A percentile compares a stretch with the other conserved stretches of the same genome.
These are phyloP conservation scores for Triticum urartu DNA, from an alignment of 176 grass and related monocot species.

Conservation along the genomic window DNA sequence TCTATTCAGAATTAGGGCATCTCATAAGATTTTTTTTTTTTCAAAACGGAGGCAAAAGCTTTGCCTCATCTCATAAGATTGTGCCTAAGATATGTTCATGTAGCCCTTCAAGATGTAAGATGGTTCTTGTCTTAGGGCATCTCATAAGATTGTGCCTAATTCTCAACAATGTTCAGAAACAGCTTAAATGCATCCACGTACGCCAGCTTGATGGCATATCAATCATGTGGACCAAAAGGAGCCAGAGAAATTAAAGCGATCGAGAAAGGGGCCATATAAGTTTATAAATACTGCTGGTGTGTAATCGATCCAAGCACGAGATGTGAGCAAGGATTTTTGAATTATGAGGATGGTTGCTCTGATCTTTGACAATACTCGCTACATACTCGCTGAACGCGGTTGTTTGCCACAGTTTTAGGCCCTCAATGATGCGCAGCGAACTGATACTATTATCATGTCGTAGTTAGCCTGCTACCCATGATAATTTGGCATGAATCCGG, in stretches of 20 bases:
- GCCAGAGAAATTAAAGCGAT: not conserved
- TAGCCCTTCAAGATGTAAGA: too few relatives aligned
- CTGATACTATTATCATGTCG: not conserved
- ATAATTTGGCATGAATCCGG: too few relatives aligned
- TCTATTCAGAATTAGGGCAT: not conserved
- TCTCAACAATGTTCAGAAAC: too few relatives aligned
- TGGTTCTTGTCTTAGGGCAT: too few relatives aligned
- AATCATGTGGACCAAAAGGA: slow-evolving; percentile 26
- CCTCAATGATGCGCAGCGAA: not conserved
- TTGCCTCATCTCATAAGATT: too few relatives aligned
- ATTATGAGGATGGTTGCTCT: slow-evolving; percentile 12
- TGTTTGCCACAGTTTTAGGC: not conserved
- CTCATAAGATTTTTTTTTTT: too few relatives aligned
- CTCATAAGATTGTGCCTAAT: too few relatives aligned
- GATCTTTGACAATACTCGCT: too few relatives aligned
- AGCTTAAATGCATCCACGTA: not conserved
- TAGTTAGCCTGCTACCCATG: too few relatives aligned
- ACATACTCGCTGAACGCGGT: slow-evolving; percentile 16
- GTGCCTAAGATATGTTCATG: too few relatives aligned
- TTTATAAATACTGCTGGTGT: not conserved
- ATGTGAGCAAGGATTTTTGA: not conserved
- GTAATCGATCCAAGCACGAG: slow-evolving; percentile 16
- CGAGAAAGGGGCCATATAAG: not conserved
- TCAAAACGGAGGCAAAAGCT: too few relatives aligned
- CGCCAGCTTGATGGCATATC: not conserved